Evolutionary conservation across 176 grass and related monocot species (phyloP), one percentile per base, ranked within the genome.

Genomic region (Zizania latifolia): DNA sequence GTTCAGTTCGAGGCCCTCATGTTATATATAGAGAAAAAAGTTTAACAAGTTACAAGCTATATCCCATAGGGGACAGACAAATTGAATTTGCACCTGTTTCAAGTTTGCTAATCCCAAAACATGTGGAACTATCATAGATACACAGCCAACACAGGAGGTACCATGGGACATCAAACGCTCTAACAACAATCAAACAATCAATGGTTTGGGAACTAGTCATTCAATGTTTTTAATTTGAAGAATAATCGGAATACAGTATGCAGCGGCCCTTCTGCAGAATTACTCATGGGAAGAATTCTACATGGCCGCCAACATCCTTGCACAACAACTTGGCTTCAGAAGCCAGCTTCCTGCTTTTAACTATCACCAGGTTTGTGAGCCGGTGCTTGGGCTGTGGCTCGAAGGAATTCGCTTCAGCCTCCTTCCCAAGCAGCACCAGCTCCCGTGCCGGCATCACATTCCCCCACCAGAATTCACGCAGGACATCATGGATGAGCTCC

Each of bases 381-480:
- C 69, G 56, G 33, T 99, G 96, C 80, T 92, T 95, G 31, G 84
- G 68, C 73, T 68, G 74, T 0, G 89, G 96, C 56, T 99, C 77
- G 8, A 92, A 99, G 17, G 87, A 88, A 68, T 76, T 92, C 5
- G 86, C 88, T 51, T 94, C 84, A 1, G 62, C 68, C 5, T 94
- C 80, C 70, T 82, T 89, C 4, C 89, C 87, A 8, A 88, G 57
- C 54, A 90, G 71, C 34, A 83, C 11, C 30, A 84, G 79, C 65
- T 99, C 86, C 71, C 92, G 79, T 1, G 96, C 89, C 0, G 96
- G 96, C 48, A 95, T 74, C 82, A 99, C 96, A 19, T 84, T 78
- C 1, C 82, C 92, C 87, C 89, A 99, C 96, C 96, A 99, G 78
- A 99, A 99, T 31, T 99, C 89, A 8, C 32, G 62, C 51, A 99